Conservation (phyloP, 164 flowering plant species). For the Annona cherimola region DNA sequence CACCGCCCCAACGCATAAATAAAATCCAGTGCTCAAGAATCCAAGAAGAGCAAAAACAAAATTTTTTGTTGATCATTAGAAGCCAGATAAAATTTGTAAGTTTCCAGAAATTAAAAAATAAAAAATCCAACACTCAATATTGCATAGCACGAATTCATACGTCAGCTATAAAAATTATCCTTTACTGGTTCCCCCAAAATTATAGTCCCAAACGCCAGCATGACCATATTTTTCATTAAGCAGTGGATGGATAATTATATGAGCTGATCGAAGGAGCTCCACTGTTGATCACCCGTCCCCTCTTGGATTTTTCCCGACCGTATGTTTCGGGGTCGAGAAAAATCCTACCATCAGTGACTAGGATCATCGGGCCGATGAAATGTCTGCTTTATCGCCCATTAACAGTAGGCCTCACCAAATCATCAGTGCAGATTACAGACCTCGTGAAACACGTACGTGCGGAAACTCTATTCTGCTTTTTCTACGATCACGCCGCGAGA, state of each 20-base stretch:
- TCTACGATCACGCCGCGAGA: not conserved
- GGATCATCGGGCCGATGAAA: not conserved
- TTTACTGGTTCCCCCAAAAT: not conserved
- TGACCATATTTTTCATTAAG: no score
- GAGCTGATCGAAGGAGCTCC: not conserved
- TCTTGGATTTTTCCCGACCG: not conserved
- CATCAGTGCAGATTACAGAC: not conserved
- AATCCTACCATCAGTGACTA: not conserved
- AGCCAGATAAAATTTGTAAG: not conserved
- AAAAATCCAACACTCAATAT: not conserved
- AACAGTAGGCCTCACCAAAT: not conserved
- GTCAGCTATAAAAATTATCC: slow-evolving; percentile 49
- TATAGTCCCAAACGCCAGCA: not conserved
- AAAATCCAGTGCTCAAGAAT: not conserved
- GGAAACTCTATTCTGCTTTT: not conserved
- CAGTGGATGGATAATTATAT: not conserved
- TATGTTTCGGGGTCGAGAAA: not conserved
- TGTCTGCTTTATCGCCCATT: not conserved
- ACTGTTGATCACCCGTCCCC: not conserved
- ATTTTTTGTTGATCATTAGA: no score
- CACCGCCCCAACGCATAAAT: not conserved
- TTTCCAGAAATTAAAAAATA: not conserved
- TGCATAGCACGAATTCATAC: slow-evolving; percentile 62
- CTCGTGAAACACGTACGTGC: not conserved
- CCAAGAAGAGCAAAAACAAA: not conserved